Conservation (phyloP, 257 asterid species). For the Nicotiana tabacum region DNA sequence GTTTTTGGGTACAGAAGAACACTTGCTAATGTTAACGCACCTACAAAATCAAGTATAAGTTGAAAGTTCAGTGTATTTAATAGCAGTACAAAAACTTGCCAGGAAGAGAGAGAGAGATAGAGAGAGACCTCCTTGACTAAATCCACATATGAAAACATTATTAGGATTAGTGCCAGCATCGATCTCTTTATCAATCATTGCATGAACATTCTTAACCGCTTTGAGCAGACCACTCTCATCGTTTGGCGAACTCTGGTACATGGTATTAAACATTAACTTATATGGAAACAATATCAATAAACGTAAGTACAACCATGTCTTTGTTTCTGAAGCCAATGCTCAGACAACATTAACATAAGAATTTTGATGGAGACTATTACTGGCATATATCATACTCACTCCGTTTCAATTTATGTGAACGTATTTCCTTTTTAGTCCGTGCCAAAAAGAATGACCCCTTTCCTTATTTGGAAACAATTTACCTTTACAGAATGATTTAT, state of each 20-base stretch:
- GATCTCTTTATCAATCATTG: constrained; percentile 77
- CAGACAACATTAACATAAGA: not conserved
- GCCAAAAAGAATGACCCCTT: too few relatives aligned
- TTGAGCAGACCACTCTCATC: constrained; percentile 63
- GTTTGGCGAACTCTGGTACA: constrained; percentile 67
- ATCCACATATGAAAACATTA: constrained; percentile 79
- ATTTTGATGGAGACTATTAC: not conserved
- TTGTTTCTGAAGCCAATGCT: not conserved
- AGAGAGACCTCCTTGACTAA: constrained; percentile 91
- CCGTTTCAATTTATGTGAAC: too few relatives aligned
- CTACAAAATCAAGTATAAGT: constrained; percentile 24
- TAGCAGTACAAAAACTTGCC: not conserved
- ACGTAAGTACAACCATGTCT: not conserved
- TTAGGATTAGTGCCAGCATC: constrained; percentile 70
- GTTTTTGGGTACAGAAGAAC: constrained; percentile 78
- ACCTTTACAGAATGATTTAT: too few relatives aligned
- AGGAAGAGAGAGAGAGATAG: constrained; percentile 7
- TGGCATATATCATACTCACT: not conserved
- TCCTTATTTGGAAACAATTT: too few relatives aligned
- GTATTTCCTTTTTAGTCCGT: too few relatives aligned
- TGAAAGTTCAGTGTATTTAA: not conserved
- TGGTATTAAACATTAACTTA: not conserved
- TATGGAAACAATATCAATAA: not conserved
- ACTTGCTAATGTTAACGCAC: constrained; percentile 94
- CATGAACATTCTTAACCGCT: constrained; percentile 80